Conservation (phyloP, 352 stramenopile genomes). For the Phytopythium boreale region DNA sequence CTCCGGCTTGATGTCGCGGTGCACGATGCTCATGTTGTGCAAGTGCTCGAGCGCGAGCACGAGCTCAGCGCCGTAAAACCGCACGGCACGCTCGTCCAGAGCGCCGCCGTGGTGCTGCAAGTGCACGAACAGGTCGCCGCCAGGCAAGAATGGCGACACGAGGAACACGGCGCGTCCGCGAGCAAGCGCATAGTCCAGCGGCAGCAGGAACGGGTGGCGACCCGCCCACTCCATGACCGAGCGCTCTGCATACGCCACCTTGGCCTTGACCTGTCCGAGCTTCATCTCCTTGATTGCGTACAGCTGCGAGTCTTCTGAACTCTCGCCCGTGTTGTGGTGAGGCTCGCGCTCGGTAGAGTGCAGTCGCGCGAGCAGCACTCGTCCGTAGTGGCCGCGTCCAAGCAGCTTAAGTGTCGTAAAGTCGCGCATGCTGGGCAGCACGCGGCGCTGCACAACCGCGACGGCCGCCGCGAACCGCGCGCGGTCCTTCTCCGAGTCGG, state of each 20-base stretch:
- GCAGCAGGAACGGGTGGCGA: conserved; percentile 96
- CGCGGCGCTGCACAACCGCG: conserved; percentile 53
- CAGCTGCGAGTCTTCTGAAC: conserved; percentile 37
- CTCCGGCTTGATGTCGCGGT: conserved; percentile 93
- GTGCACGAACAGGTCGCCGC: conserved; percentile 93
- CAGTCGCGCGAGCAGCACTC: conserved; percentile 64
- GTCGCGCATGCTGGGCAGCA: conserved; percentile 49
- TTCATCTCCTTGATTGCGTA: conserved; percentile 91
- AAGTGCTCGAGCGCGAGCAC: conserved; percentile 84
- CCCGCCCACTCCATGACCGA: conserved; percentile 83
- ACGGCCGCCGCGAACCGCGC: conserved; percentile 68
- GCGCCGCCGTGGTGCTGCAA: conserved; percentile 85
- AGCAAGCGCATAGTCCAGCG: conserved; percentile 96
- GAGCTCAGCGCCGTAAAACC: conserved; percentile 85
- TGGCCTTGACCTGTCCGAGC: conserved; percentile 81
- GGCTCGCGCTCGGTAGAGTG: neutral
- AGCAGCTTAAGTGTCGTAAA: conserved; percentile 84
- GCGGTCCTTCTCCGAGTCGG: conserved; percentile 82
- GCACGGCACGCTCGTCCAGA: conserved; percentile 71
- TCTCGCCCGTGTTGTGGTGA: neutral
- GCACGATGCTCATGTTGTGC: conserved; percentile 91
- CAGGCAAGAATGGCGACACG: conserved; percentile 97
- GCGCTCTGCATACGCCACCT: conserved; percentile 84
- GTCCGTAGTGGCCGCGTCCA: conserved; percentile 80
- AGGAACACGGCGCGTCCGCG: conserved; percentile 96